Base-by-base conservation (phyloP, 2,329 filamentous ascomycete species). In the Myriosclerotinia duriaeana region DNA sequence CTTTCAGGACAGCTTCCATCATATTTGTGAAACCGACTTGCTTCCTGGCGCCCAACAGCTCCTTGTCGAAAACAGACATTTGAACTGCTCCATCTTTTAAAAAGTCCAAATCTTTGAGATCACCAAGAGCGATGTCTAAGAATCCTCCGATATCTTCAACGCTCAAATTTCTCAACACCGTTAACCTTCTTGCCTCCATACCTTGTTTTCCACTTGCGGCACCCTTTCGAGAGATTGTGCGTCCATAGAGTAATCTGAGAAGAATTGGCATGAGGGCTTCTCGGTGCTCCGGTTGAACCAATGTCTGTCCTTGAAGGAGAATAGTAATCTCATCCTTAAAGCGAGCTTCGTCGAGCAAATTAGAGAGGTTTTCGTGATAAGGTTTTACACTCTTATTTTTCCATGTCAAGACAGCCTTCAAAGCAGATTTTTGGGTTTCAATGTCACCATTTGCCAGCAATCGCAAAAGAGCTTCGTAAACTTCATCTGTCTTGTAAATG, bases 271-370 rank as follows among this genome's bases (percentile, higher is more conserved):
- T 91, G 46, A 97, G 78, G 55, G 87, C 85, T 4, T 80, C 74
- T 11, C 90, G 87, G 74, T 99, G 92, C 61, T 89, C 86, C 8
- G 87, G 80, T 71, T 89, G 87, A 70, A 97, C 89, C 65, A 88
- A 79, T 66, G 87, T 87, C 22, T 91, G 88, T 20, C 89, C 85
- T 74, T 92, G 89, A 64, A 99, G 84, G 70, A 99, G 90, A 5
- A 95, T 87, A 0, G 92, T 89, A n/a, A 99, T 84, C 76, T 98
- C 94, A 74, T 98, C 95, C 74, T 93, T 92, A 79, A 98, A 97
- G 59, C 91, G 86, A 34, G 91, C 88, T 69, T 98, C 95, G 71
- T 99, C 95, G 11, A 98, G 84, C 2, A 99, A 82, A 72, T 92
- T 93, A 69, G 92, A 84, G 34, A 99, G 79, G 72, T 93, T 92